phyloP scores from a whole-genome alignment of 495 filamentous ascomycete genomes.

The Hypoxylon lienhwacheense region DNA sequence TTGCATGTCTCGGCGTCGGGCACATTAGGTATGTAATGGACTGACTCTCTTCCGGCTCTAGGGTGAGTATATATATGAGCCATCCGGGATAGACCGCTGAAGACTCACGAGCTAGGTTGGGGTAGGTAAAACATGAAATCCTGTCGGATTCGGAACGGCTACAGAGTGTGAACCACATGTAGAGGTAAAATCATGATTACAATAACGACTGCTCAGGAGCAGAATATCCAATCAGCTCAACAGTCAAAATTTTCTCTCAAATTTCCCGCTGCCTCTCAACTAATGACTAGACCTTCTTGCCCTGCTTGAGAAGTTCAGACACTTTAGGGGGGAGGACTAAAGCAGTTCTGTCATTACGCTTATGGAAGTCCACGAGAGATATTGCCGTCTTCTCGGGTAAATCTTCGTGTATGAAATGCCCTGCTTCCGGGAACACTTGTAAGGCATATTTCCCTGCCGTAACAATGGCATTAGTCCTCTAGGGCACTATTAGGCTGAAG shows the following conservation, averaged over 20 bases:
- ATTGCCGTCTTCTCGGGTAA: constrained; percentile 83
- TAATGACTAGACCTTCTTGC: constrained; percentile 51
- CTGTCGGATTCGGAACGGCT: no score
- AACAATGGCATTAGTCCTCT: constrained; percentile 3
- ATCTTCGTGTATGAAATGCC: constrained; percentile 97
- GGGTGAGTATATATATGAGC: no score
- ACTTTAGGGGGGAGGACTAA: constrained; percentile 93
- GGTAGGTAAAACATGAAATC: no score
- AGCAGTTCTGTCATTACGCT: constrained; percentile 80
- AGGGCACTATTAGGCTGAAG: background rate
- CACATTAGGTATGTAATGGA: constrained; percentile 13
- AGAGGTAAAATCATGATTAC: no score
- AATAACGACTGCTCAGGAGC: no score
- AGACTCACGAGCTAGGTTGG: no score
- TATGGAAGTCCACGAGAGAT: constrained; percentile 85
- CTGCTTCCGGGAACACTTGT: constrained; percentile 90
- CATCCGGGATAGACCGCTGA: no score
- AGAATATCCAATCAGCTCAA: no score
- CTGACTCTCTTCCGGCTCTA: constrained; percentile 5
- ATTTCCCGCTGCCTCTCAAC: background rate
- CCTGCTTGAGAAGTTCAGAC: constrained; percentile 54
- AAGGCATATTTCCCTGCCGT: constrained; percentile 86
- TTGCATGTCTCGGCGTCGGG: constrained; percentile 37
- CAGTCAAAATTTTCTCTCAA: no score
- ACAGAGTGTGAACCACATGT: no score